Evolutionary conservation across 345 rosid genomes (phyloP).

Genomic region (Populus euphratica): DNA sequence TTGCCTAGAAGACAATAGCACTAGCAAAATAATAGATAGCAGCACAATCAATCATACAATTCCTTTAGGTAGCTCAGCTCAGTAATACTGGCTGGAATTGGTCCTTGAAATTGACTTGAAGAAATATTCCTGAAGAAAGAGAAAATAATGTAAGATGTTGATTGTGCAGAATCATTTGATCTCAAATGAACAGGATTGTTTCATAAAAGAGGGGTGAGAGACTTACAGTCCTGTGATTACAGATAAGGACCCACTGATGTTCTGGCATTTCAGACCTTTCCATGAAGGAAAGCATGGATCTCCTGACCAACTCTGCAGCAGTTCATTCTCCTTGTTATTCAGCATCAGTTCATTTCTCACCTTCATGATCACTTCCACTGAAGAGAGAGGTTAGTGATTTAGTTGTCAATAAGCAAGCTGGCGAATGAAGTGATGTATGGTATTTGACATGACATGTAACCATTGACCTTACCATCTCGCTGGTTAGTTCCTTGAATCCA

Average conservation of each 20-base stretch:
- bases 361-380: conserved; percentile 37
- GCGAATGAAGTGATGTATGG: background rate
- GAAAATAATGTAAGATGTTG: background rate
- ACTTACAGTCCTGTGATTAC: conserved; percentile 50
- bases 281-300: conserved; percentile 65
- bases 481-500: conserved; percentile 32
- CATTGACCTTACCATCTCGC: conserved; percentile 38
- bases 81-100: conserved; percentile 36
- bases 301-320: conserved; percentile 55
- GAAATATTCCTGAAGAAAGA: conserved; percentile 44
- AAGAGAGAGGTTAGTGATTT: background rate
- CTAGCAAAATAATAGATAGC: background rate
- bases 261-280: conserved; percentile 48
- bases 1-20: background rate
- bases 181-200: background rate
- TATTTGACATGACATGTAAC: background rate
- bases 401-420: background rate
- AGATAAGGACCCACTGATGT: conserved; percentile 20
- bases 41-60: conserved; percentile 39
- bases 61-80: conserved; percentile 33
- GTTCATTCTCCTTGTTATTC: conserved; percentile 22
- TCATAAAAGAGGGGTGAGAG: background rate
- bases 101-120: conserved; percentile 31
- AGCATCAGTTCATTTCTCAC: conserved; percentile 34
- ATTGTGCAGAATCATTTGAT: background rate